Conservation (phyloP, 139 green algal genomes). For the Auxenochlorella protothecoides region DNA sequence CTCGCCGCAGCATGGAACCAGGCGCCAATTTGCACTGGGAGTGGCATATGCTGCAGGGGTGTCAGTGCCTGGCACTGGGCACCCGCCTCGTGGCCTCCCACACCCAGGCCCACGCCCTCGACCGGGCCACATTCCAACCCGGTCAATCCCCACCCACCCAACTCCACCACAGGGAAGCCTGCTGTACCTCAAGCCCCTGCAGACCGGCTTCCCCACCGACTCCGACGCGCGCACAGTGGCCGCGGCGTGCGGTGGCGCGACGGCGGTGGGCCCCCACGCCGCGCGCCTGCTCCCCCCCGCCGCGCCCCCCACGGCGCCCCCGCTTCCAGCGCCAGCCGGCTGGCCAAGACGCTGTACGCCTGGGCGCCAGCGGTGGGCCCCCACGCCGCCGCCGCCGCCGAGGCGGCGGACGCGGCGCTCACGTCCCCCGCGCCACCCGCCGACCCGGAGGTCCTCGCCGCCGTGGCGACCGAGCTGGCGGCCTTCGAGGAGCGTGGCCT, state of each 20-base stretch:
- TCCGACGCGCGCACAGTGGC: constrained; percentile 64
- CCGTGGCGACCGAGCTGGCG: constrained; percentile 25
- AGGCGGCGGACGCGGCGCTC: constrained; percentile 25
- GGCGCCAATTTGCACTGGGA: too few relatives aligned
- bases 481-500: constrained; percentile 10
- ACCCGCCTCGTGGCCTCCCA: not conserved
- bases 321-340: not conserved
- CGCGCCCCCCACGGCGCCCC: not conserved
- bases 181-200: constrained; percentile 90
- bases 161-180: constrained; percentile 6
- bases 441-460: constrained; percentile 32
- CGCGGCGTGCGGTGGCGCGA: not conserved
- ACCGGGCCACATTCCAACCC: too few relatives aligned
- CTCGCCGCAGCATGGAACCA: too few relatives aligned
- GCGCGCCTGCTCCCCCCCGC: constrained; percentile 1
- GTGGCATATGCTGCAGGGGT: too few relatives aligned
- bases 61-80: too few relatives aligned
- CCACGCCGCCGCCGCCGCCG: constrained; percentile 53
- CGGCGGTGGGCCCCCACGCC: constrained; percentile 3
- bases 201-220: constrained; percentile 87
- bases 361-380: constrained; percentile 66
- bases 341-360: constrained; percentile 42
- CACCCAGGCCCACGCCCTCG: too few relatives aligned
- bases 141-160: too few relatives aligned
- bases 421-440: constrained; percentile 25